Base-by-base conservation (phyloP, 768 basidiomycete species). In the Cystoderma amianthinum region DNA sequence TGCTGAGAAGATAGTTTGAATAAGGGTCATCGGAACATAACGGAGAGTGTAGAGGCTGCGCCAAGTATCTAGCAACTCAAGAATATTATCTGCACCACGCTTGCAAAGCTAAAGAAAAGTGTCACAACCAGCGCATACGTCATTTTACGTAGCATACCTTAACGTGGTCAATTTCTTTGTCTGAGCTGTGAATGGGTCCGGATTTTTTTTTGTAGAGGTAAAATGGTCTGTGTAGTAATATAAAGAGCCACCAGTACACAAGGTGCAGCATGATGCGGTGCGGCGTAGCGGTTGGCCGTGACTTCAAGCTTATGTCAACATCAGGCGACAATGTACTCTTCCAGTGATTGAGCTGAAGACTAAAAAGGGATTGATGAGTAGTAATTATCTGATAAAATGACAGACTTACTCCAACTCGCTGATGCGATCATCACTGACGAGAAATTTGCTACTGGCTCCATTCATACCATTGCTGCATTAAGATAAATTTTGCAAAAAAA, bases 181-280 rank as follows among this genome's bases (percentile, higher is more conserved):
- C 68, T 10, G 55, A 60, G 44, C 46, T 60, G 49, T 62, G 58
- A 45, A 59, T 57, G 45, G 58, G 57, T 44, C n/a, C n/a, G n/a
- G n/a, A n/a, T n/a, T 67, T 59, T 41, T 65, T 45, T 51, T 63
- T 59, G 46, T 61, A 71, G 46, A 58, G 69, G 55, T 65, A 77
- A 63, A 62, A 76, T 0, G 78, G 78, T 2, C 80, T 67, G 45
- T 81, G 76, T 0, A 82, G 68, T 13, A 82, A 67, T 23, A 82
- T 76, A 46, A 73, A 69, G 13, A 72, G 56, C 72, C 77, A 80
- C 67, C 74, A 74, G 51, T 75, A 78, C 7, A 69, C 62, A 20
- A 73, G 59, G 45, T 81, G 76, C 44, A 80, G 60, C 67, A 74
- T 74, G 20, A 80, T 57, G 19, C 72, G 62, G 43, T 80, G 77